Evolutionary conservation across 2,329 filamentous ascomycete species (phyloP).

Genomic region (Fusarium miscanthi): DNA sequence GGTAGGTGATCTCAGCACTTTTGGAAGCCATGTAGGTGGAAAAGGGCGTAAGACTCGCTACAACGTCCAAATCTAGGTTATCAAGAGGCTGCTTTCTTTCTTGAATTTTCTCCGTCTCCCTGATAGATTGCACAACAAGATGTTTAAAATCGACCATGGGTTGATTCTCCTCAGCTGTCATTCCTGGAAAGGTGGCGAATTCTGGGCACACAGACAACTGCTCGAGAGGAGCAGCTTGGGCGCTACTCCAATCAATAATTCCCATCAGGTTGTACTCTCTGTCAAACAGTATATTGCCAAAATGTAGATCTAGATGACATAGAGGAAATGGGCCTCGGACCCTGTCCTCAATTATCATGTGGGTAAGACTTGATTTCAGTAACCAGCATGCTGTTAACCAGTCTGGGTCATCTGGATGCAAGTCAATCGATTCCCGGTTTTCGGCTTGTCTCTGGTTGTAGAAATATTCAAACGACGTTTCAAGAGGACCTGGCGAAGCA

Average conservation of each 20-base stretch:
- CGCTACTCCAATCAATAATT: conserved; percentile 52
- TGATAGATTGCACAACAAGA: conserved; percentile 25
- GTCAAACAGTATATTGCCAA: conserved; percentile 56
- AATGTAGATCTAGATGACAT: conserved; percentile 50
- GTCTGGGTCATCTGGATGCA: background rate
- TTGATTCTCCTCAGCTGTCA: conserved; percentile 41
- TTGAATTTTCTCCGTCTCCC: conserved; percentile 19
- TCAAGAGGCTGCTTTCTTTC: conserved; percentile 18
- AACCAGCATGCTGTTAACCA: conserved; percentile 45
- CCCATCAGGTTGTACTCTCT: conserved; percentile 53
- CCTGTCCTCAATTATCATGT: conserved; percentile 46
- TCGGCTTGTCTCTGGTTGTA: background rate
- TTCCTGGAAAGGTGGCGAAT: conserved; percentile 45
- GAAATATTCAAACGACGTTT: background rate
- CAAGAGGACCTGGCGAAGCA: fast-evolving
- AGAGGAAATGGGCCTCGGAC: conserved; percentile 51
- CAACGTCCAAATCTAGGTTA: background rate
- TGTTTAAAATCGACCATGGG: conserved; percentile 35
- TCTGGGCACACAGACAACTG: conserved; percentile 51
- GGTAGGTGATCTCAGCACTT: conserved; percentile 32
- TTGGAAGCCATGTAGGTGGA: conserved; percentile 39
- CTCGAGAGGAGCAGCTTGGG: conserved; percentile 50
- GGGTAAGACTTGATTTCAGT: conserved; percentile 42
- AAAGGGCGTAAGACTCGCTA: conserved; percentile 21
- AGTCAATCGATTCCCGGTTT: background rate